Evolutionary conservation across 345 rosid genomes (phyloP).

Genomic region (Acer saccharum): DNA sequence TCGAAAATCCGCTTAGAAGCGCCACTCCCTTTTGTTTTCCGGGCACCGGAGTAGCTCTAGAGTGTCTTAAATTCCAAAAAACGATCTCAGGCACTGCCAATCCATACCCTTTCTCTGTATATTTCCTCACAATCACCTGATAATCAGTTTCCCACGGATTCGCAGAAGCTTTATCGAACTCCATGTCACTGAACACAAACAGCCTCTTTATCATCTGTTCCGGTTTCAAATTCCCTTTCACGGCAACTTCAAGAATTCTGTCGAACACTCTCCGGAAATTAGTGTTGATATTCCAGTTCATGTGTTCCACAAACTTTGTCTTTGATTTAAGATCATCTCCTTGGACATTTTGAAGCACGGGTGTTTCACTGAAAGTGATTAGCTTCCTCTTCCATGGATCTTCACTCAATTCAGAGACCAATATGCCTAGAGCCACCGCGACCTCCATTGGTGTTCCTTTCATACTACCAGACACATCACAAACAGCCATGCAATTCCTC

Average conservation of each 20-base stretch:
- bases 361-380: slow-evolving; percentile 45
- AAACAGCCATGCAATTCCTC: too few relatives aligned
- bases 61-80: too few relatives aligned
- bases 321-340: slow-evolving; percentile 37
- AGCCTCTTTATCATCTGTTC: slow-evolving; percentile 60
- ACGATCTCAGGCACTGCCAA: too few relatives aligned
- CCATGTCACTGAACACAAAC: slow-evolving; percentile 76
- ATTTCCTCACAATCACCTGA: slow-evolving; percentile 44
- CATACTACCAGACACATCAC: slow-evolving; percentile 73
- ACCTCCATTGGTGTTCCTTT: slow-evolving; percentile 48
- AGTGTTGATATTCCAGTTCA: too few relatives aligned
- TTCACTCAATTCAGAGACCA: slow-evolving; percentile 49
- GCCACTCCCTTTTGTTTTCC: too few relatives aligned
- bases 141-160: slow-evolving; percentile 54
- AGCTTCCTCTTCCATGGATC: slow-evolving; percentile 74
- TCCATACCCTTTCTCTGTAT: slow-evolving; percentile 34
- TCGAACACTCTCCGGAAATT: too few relatives aligned
- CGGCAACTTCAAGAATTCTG: slow-evolving; percentile 56
- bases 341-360: slow-evolving; percentile 36
- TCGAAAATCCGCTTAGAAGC: too few relatives aligned
- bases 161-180: slow-evolving; percentile 43
- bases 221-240: slow-evolving; percentile 34
- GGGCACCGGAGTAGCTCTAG: too few relatives aligned
- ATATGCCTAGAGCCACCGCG: slow-evolving; percentile 54
- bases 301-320: slow-evolving; percentile 37